A percentile compares a stretch with the other conserved stretches of the same genome.
These are phyloP conservation scores for Mortierella sp. DNA, from an alignment of 371 early-diverging fungal species.

Conservation along the genomic window DNA sequence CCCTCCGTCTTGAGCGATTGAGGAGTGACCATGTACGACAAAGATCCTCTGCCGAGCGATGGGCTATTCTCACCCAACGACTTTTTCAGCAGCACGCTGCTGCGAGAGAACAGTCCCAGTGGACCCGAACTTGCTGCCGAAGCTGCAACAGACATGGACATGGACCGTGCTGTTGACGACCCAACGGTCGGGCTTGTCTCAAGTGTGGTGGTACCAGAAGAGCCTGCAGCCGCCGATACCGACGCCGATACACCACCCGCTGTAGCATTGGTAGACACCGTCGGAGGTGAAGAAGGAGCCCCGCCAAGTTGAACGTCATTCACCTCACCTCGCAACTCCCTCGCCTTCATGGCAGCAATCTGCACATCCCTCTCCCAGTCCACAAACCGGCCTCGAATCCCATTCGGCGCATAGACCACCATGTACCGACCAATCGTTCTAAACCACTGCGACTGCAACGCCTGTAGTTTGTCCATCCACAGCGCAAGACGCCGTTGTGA, in stretches of 20 bases:
- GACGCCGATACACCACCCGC: neutral
- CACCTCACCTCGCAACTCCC: constrained; percentile 43
- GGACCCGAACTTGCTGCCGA: neutral
- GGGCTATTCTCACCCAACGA: neutral
- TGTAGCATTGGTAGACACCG: neutral
- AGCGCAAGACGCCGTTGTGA: constrained; percentile 41
- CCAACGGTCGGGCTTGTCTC: neutral
- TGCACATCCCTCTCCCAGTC: constrained; percentile 49
- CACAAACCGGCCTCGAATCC: constrained; percentile 37
- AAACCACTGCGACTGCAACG: constrained; percentile 53
- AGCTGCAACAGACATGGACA: neutral
- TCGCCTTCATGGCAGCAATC: constrained; percentile 32
- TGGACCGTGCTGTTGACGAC: constrained; percentile 5
- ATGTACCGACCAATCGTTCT: constrained; percentile 48
- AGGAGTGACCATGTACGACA: constrained; percentile 22
- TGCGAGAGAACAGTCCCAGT: neutral
- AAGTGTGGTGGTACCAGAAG: neutral
- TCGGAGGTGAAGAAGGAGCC: neutral
- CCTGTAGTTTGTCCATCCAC: constrained; percentile 56
- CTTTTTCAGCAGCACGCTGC: neutral
- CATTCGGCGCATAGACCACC: constrained; percentile 39
- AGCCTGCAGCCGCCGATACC: neutral
- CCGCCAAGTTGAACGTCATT: constrained; percentile 21
- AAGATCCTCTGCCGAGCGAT: neutral
- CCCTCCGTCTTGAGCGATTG: constrained; percentile 35